Base-by-base conservation (phyloP, 805 yeast genomes). In the Cyberlindnera maritima region DNA sequence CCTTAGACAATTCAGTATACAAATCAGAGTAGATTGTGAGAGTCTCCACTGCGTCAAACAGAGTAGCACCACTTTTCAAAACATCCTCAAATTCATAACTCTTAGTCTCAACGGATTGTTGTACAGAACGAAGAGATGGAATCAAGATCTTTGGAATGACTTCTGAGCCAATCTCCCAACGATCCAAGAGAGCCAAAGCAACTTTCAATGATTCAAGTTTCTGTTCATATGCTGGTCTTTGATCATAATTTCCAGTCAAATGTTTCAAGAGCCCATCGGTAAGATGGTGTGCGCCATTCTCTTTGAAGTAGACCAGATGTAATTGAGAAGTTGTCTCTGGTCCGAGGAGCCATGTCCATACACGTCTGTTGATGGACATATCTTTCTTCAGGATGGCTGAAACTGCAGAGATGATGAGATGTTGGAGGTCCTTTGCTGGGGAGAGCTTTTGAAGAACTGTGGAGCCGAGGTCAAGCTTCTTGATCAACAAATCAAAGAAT, bases 281-380 rank as follows among this genome's bases (percentile, higher is more conserved):
- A 9, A 91, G 64, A 2, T 73, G 62, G 1, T 70, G 62, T 31
- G 76, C 63, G 0, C 89, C 96, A 58, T 75, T 72, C 7, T 57
- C 60, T n/a, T 69, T 59, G 62, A 91, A 90, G 60, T 84, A 91
- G 28, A 46, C 54, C 20, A 49, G 48, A 21, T 52, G 58, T 10
- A 43, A 20, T 12, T 39, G 39, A 7, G 46, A 39, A 5, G 54
- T 40, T 2, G 54, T 46, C 15, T 83, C 89, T 2, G 96, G 94
- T 0, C 98, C 97, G 25, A 92, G 65, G 8, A 94, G 68, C 96
- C 97, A 94, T 49, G 77, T 83, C 97, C 98, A 91, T 18, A 94
- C 72, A 57, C 99, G 76, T 65, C 99, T 76, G 64, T 94, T 94
- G 49, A 94, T 74, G 9, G 97, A 89, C 97, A 94, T 89, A 64